phyloP scores from a whole-genome alignment of 495 filamentous ascomycete species.

The Pyrenopolyporus hunteri region DNA sequence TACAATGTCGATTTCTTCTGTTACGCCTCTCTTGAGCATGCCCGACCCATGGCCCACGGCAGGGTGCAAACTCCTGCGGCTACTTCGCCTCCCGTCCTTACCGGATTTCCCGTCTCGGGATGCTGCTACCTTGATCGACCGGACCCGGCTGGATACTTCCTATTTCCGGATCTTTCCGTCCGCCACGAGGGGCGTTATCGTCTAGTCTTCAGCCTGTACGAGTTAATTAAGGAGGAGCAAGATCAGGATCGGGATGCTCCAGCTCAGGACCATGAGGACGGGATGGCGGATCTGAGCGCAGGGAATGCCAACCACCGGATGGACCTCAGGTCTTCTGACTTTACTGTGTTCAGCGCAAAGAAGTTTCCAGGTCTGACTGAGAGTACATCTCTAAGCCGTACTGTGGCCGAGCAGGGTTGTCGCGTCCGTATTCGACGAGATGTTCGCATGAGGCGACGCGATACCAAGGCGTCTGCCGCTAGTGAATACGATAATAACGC shows the following conservation, averaged over 20 bases:
- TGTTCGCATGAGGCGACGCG: constrained; percentile 93
- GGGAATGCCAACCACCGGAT: constrained; percentile 65
- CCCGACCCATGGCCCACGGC: constrained; percentile 82
- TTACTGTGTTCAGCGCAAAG: constrained; percentile 94
- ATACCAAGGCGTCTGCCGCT: constrained; percentile 72
- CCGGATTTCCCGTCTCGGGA: constrained; percentile 93
- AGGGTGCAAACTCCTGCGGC: constrained; percentile 68
- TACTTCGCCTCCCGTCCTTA: constrained; percentile 81
- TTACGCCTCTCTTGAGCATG: constrained; percentile 88
- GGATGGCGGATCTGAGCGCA: constrained; percentile 47
- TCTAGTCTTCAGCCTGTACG: constrained; percentile 89
- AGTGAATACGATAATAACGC: constrained; percentile 69
- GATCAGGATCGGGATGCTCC: constrained; percentile 52
- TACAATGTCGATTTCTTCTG: constrained; percentile 99
- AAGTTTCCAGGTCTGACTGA: constrained; percentile 96
- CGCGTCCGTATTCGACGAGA: constrained; percentile 95
- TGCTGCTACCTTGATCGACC: constrained; percentile 97
- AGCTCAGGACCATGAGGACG: constrained; percentile 41
- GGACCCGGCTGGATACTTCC: constrained; percentile 90
- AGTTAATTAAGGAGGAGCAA: constrained; percentile 79
- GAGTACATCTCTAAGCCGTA: constrained; percentile 85
- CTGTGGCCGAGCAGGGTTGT: constrained; percentile 95
- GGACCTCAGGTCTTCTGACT: constrained; percentile 86
- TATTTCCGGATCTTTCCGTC: constrained; percentile 96
- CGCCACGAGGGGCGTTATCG: constrained; percentile 93